Evolutionary conservation across 2,329 filamentous ascomycete genomes (phyloP), one percentile per base, ranked within the genome.

Genomic region (Diaporthe australafricana): DNA sequence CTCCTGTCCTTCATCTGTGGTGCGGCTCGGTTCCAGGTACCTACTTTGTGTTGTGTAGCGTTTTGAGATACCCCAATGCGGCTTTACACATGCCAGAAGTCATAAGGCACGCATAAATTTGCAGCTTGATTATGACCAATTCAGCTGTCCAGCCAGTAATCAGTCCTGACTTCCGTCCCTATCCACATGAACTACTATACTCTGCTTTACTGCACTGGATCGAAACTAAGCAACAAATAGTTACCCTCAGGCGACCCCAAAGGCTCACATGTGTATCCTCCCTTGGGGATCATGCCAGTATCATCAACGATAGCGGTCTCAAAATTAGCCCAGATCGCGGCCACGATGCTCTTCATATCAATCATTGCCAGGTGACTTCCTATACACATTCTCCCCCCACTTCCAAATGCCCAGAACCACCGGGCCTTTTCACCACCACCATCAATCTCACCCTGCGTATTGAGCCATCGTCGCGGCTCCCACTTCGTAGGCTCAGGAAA

Each of bases 401-500:
- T 91, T 1, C 91, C 90, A 78, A 94, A 94, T 0, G 91, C 90
- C 84, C 90, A 90, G 74, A 91, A 93, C 20, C 88, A 88, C 3
- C 87, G 84, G 76, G 83, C 70, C 74, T 76, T 82, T 77, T 85
- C 84, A 7, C 60, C 57, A 6, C 22, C 38, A 0, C 30, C 65
- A 20, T 20, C 40, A 1, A 16, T 11, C 16, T 5, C 48, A 11
- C 38, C 63, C 0, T 16, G 17, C 9, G 1, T 2, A 12, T 52
- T 70, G 1, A 93, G 82, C 88, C 88, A 91, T 11, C 89, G 81
- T 2, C 77, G 81, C 32, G 85, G 81, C 60, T 88, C 81, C 83
- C 88, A 91, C 35, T 74, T 80, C 56, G 86, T 82, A 0, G 89
- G 83, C 0, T 87, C 79, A 0, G 83, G 81, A 72, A 88, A 92